These are phyloP conservation scores for Didymella segeticola DNA, from an alignment of 2,329 filamentous ascomycete genomes.

Conservation along the genomic window DNA sequence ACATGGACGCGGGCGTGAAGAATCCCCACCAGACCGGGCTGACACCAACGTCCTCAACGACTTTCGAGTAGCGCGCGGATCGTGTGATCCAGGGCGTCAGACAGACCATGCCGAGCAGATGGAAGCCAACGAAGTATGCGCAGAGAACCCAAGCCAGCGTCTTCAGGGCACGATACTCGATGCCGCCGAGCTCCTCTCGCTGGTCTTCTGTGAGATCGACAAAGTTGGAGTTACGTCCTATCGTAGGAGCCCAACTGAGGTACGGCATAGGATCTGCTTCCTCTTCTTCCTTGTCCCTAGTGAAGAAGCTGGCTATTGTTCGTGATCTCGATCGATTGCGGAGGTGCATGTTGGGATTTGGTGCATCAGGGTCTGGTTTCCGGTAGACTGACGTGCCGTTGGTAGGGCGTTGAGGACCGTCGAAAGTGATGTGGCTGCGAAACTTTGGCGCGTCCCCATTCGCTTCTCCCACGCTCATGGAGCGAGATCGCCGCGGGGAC, in stretches of 20 bases:
- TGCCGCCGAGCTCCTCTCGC: slow-evolving; percentile 91
- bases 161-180: slow-evolving; percentile 93
- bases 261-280: slow-evolving; percentile 74
- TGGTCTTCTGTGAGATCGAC: slow-evolving; percentile 87
- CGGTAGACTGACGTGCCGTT: slow-evolving; percentile 43
- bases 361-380: slow-evolving; percentile 20
- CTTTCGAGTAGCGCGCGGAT: slow-evolving; percentile 61
- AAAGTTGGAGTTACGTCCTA: slow-evolving; percentile 92
- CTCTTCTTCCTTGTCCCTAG: slow-evolving; percentile 62
- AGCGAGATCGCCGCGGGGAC: slow-evolving; percentile 31
- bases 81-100: slow-evolving; percentile 81
- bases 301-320: slow-evolving; percentile 67
- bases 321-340: slow-evolving; percentile 50
- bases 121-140: slow-evolving; percentile 82
- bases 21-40: slow-evolving; percentile 88
- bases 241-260: slow-evolving; percentile 89
- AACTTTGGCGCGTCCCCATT: slow-evolving; percentile 51
- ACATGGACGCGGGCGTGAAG: slow-evolving; percentile 85
- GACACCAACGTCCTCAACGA: slow-evolving; percentile 69
- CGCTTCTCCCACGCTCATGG: slow-evolving; percentile 35
- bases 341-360: slow-evolving; percentile 28
- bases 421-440: slow-evolving; percentile 69
- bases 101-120: slow-evolving; percentile 75
- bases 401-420: slow-evolving; percentile 61
- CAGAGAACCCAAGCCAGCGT: slow-evolving; percentile 80